A percentile compares a stretch with the other conserved stretches of the same genome.
These are phyloP conservation scores for Knoxia roxburghii DNA, from an alignment of 257 asterid species.

Conservation along the genomic window DNA sequence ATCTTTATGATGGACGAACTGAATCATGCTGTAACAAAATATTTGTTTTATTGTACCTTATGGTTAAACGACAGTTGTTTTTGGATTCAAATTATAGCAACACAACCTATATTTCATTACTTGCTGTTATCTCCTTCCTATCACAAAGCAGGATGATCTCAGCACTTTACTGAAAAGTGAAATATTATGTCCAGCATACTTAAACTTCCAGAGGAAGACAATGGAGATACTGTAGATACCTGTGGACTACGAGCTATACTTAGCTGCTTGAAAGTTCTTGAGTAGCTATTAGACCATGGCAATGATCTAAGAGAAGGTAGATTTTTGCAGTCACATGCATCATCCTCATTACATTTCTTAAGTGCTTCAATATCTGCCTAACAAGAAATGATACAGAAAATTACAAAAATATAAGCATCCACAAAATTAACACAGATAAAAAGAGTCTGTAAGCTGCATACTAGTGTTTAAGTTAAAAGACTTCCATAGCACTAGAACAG, in stretches of 20 bases:
- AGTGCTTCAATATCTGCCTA: slow-evolving; percentile 62
- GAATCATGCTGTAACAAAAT: not conserved
- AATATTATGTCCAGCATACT: not conserved
- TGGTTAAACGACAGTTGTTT: not conserved
- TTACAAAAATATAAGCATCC: not conserved
- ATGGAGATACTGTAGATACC: slow-evolving; percentile 29
- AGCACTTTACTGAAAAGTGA: not conserved
- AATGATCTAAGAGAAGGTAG: slow-evolving; percentile 50
- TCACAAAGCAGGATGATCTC: not conserved
- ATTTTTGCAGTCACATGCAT: slow-evolving; percentile 71
- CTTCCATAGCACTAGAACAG: not conserved
- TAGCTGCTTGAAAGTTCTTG: slow-evolving; percentile 64
- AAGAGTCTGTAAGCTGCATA: not conserved
- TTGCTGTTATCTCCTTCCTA: not conserved
- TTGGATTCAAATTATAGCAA: not conserved
- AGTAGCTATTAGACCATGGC: slow-evolving; percentile 78
- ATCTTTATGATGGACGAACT: not conserved
- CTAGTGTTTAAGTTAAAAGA: no score
- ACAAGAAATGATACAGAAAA: slow-evolving; percentile 14
- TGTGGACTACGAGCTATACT: slow-evolving; percentile 68
- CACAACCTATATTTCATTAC: not conserved
- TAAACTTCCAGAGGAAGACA: not conserved
- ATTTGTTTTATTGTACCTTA: not conserved
- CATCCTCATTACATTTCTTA: slow-evolving; percentile 46
- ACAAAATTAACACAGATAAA: not conserved